phyloP scores from a whole-genome alignment of 2,329 filamentous ascomycete species.

The Mycocentrospora acerina region DNA sequence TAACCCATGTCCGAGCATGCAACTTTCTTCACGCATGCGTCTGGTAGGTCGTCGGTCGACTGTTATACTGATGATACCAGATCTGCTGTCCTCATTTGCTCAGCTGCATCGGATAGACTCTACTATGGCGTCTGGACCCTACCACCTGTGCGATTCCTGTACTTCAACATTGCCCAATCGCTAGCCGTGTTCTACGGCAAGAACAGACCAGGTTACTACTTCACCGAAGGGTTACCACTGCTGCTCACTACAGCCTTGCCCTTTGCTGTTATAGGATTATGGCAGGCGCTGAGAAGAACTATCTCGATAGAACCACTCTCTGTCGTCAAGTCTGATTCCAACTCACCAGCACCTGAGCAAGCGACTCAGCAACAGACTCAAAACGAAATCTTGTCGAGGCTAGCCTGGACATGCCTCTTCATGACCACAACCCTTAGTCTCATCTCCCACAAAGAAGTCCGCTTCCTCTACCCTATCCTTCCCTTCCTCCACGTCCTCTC shows the following conservation, averaged over 20 bases:
- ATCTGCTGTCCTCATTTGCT: constrained; percentile 62
- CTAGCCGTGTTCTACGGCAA: constrained; percentile 90
- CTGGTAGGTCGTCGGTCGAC: constrained; percentile 13
- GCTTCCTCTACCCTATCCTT: constrained; percentile 91
- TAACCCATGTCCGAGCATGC: constrained; percentile 5
- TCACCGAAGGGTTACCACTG: constrained; percentile 85
- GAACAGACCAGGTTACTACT: constrained; percentile 91
- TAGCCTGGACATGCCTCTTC: constrained; percentile 52
- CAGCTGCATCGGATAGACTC: constrained; percentile 67
- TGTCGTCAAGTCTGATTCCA: neutral
- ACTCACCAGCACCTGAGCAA: neutral
- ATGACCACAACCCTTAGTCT: constrained; percentile 69
- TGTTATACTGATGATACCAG: constrained; percentile 38
- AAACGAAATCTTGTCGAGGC: constrained; percentile 22
- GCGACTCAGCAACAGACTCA: constrained; percentile 7
- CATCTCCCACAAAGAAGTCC: constrained; percentile 93
- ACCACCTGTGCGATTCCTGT: constrained; percentile 80
- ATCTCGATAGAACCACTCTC: constrained; percentile 19
- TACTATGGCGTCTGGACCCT: constrained; percentile 89
- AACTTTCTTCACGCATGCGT: constrained; percentile 7
- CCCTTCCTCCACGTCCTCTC: constrained; percentile 82
- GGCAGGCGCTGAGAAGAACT: constrained; percentile 38
- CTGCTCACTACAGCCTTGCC: constrained; percentile 82
- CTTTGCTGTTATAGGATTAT: constrained; percentile 69
- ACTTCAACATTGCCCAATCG: constrained; percentile 87